Evolutionary conservation across 352 stramenopile genomes (phyloP), one percentile per base, ranked within the genome.

Genomic region (Phytophthora citrophthora): DNA sequence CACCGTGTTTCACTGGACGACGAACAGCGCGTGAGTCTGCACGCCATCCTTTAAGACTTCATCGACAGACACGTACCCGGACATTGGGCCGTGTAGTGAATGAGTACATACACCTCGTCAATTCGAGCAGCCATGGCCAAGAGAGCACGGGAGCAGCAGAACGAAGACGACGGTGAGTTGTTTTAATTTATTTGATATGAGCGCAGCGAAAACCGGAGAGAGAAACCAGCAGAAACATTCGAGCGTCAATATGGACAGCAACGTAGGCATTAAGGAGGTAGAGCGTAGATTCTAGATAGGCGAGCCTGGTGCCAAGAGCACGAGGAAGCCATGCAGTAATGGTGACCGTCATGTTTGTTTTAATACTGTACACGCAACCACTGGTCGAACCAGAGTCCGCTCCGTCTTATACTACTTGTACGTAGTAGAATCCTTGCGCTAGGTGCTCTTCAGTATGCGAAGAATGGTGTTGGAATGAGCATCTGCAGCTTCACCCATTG

Each of bases 1-100:
- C 76, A 86, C 39, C 79, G 79, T 55, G 72, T 86, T 51, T 88
- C 79, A 54, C 77, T 88, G 2, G 76, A 86, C 61, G 68, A 88
- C 20, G 76, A 81, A 12, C 74, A 86, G 46, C 79, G 79, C 26
- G 74, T 86, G 72, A 88, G 79, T 72, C 69, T 88, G 45, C 79
- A 88, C 58, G 79, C 79, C 41, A 88, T 88, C 44, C 70, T 88
- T n/a, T 88, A 84, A 18, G 50, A 46, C 8, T 38, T 29, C 16
- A 51, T 54, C 56, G 48, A 54, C 27, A 54, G 15, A 54, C 38
- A 49, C 41, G 36, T 24, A 57, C 20, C 16, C 10, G 23, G 24
- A 8, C 32, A 61, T 36, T 20, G 43, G 36, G 6, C 4, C 27
- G 36, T 63, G 46, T 44, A 53, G 44, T 59, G 36, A 57, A 24